Evolutionary conservation across 176 grass and related monocot species (phyloP), one percentile per base, ranked within the genome.

Genomic region (Miscanthus lutarioriparius): DNA sequence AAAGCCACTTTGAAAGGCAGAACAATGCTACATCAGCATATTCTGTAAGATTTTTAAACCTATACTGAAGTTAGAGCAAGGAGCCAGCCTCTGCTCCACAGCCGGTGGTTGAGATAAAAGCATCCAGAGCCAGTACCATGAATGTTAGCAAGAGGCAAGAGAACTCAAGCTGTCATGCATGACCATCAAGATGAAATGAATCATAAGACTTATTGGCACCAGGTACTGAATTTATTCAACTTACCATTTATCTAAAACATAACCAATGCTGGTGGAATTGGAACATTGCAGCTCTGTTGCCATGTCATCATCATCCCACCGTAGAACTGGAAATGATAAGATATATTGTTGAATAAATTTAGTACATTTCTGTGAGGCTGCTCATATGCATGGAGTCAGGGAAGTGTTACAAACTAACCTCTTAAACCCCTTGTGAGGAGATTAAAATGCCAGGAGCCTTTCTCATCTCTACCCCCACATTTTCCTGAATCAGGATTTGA

Each of bases 191-290:
- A 56, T 61, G 9, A 68, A 67, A 74, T 41, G 12, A 75, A 76
- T 11, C 3, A 13, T 16, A 41, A 47, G n/a, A 7, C 12, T 72
- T 48, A 30, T 13, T 72, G 22, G 36, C 22, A 48, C 26, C 14
- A 30, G 3, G 23, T 66, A 79, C 16, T 12, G 9, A 10, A 51
- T 69, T 78, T 48, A 58, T 58, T 58, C 53, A 58, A 37, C 39
- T 86, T 84, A 97, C 95, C 90, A 84, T 64, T 94, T 78, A 86
- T 97, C 86, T 45, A 89, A 76, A 64, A 97, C 88, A 64, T 94
- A 94, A 37, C 90, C 95, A 76, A 97, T 91, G 74, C 83, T 89
- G 14, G 58, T 87, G 39, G 72, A 64, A 40, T 67, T 86, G 6
- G 65, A 69, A 80, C 39, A 20, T 14, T 64, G 67, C 19, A 36